A percentile compares a stretch with the other conserved stretches of the same genome.
These are phyloP conservation scores for Prorocentrum cordatum DNA, from an alignment of 169 alveolate genomes.

Conservation along the genomic window DNA sequence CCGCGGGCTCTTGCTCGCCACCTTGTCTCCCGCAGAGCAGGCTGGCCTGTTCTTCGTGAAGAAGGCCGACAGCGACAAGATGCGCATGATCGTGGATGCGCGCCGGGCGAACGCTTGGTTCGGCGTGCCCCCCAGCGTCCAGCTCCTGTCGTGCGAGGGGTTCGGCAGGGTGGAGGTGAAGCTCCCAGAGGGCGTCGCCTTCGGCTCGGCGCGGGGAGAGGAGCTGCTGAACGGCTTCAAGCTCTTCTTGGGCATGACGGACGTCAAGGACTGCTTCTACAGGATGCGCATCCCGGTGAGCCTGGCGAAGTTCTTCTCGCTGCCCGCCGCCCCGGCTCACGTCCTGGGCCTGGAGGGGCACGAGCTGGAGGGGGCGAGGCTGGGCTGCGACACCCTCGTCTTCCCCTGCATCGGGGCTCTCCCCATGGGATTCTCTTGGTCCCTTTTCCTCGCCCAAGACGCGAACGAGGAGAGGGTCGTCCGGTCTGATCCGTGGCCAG, in stretches of 20 bases:
- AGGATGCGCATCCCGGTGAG: constrained; percentile 12
- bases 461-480: constrained; percentile 19
- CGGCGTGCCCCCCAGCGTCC: not conserved
- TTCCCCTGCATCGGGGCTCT: not conserved
- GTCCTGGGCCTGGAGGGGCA: not conserved
- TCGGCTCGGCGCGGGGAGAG: no score
- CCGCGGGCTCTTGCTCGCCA: no score
- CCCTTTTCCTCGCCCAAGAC: not conserved
- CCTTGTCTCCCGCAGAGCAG: no score
- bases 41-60: constrained; percentile 9
- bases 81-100: constrained; percentile 17
- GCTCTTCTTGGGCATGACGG: not conserved
- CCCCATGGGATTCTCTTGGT: not conserved
- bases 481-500: no score
- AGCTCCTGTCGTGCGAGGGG: not conserved
- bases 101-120: not conserved
- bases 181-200: not conserved
- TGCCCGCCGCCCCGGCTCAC: not conserved
- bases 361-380: not conserved
- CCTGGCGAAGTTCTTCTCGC: not conserved
- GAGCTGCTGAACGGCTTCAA: not conserved
- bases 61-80: not conserved
- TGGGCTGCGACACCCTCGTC: not conserved
- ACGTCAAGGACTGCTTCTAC: constrained; percentile 9
- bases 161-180: not conserved